Evolutionary conservation across 2,329 filamentous ascomycete genomes (phyloP), one percentile per base, ranked within the genome.

Genomic region (Fusarium tjaetaba): DNA sequence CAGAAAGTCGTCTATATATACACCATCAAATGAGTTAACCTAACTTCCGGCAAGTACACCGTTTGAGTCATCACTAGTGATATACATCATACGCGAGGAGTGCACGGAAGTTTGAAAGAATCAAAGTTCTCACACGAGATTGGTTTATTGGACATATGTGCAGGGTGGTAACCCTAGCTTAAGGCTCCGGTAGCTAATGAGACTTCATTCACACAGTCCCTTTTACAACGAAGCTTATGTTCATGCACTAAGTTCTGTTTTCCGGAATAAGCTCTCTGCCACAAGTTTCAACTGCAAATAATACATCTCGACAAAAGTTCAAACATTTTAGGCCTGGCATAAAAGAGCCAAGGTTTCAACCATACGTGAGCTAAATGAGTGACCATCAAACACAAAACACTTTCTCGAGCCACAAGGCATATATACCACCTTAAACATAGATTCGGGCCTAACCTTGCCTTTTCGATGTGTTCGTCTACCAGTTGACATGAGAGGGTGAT

Each of bases 51-150:
- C 4, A 14, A 3, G 8, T 26, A 4, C 11, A 9, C 16, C 42
- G 4, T 8, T 26, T 45, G 42, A 26, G 24, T 45, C 11, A 45
- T 18, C 16, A 36, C 34, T 9, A 36, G 15, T 34, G 34, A 45
- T 13, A 11, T 9, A 26, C 1, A 20, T 45, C 0, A 9, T 3
- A 2, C 43, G 18, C 13, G 16, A 9, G 5, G 24, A 20, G 1
- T 26, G 7, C 9, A 26, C 4, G 14, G 20, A 46, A n/a, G 10
- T 49, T 14, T 48, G n/a, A 30, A 30, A 6, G 46, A 11, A 30
- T 13, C 1, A 49, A 8, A 9, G 20, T 4, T 49, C 16, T 18
- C 15, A n/a, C 14, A 0, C 0, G 0, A 6, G 2, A n/a, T 49
- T 28, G 5, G 28, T 30, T 18, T 4, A 30, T 49, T 49, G 7